A percentile compares a stretch with the other conserved stretches of the same genome.
Evolutionary conservation across 345 rosid genomes (phyloP).

Genomic region (Mercurialis annua): DNA sequence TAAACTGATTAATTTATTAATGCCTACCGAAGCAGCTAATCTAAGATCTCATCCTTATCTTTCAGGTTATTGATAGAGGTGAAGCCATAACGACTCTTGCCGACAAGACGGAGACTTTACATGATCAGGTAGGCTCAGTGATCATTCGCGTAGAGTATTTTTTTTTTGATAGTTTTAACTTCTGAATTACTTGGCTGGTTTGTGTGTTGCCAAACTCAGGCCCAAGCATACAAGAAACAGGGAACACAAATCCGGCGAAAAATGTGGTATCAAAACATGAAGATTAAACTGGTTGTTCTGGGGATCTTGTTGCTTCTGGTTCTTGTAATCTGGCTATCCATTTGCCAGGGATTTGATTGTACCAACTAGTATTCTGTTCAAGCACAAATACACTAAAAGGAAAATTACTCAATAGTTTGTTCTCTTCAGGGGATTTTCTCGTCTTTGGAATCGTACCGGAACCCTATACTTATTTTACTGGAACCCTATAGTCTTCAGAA

Average conservation of each 20-base stretch:
- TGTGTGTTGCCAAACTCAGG: slow-evolving; percentile 38
- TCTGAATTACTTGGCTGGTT: neutral
- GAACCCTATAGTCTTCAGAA: neutral
- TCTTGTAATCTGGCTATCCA: slow-evolving; percentile 80
- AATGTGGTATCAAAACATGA: slow-evolving; percentile 98
- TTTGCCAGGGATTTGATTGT: slow-evolving; percentile 82
- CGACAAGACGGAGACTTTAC: slow-evolving; percentile 74
- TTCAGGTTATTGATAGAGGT: slow-evolving; percentile 81
- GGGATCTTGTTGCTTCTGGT: slow-evolving; percentile 74
- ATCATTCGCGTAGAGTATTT: neutral
- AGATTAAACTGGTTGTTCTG: slow-evolving; percentile 78
- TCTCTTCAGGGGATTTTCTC: neutral
- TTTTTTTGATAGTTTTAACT: too few relatives aligned
- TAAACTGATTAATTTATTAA: neutral
- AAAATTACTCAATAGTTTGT: neutral
- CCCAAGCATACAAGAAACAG: slow-evolving; percentile 61
- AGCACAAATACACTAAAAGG: neutral
- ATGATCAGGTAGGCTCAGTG: slow-evolving; percentile 53
- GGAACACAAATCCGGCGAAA: slow-evolving; percentile 72
- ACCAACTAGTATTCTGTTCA: slow-evolving; percentile 41
- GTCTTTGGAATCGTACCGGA: neutral
- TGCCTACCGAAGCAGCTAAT: neutral
- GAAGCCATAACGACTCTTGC: slow-evolving; percentile 65
- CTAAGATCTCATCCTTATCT: slow-evolving; percentile 3
- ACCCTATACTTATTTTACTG: neutral